Percentiles rank a stretch among this genome's conserved stretches.
phyloP scores from a whole-genome alignment of 2,329 filamentous ascomycete genomes.

The Lojkania enalia region DNA sequence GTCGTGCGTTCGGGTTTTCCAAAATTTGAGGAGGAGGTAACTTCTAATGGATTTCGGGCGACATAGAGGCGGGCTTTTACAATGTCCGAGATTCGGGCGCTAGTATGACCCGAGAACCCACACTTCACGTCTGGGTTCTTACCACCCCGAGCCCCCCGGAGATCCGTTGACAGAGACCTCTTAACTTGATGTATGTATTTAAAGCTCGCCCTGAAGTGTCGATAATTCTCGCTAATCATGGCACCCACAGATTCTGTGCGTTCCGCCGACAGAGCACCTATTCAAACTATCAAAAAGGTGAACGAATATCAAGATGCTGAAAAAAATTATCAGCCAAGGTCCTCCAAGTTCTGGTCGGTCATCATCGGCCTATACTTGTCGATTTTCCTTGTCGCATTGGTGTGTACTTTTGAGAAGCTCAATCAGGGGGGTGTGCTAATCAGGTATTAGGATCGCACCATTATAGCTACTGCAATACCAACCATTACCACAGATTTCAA shows the following conservation, averaged over 20 bases:
- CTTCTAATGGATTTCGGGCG: too few species aligned
- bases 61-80: too few species aligned
- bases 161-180: too few species aligned
- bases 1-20: conserved; percentile 4
- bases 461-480: conserved; percentile 51
- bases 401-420: not conserved
- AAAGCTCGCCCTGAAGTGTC: too few species aligned
- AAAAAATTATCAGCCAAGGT: conserved; percentile 29
- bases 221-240: too few species aligned
- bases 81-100: too few species aligned
- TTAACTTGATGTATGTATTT: too few species aligned
- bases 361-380: conserved; percentile 17
- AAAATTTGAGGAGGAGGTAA: not conserved
- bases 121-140: too few species aligned
- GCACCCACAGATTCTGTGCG: too few species aligned
- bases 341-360: conserved; percentile 27
- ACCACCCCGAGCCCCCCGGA: too few species aligned
- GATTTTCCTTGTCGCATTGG: conserved; percentile 12
- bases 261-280: too few species aligned
- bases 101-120: too few species aligned
- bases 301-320: conserved; percentile 21
- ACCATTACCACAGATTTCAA: conserved; percentile 52
- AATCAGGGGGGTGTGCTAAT: not conserved
- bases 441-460: conserved; percentile 14
- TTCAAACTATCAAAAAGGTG: not conserved